A percentile compares a stretch with the other conserved stretches of the same genome.
Conservation (phyloP, 257 asterid genomes). For the Solanum tarapatanum region DNA sequence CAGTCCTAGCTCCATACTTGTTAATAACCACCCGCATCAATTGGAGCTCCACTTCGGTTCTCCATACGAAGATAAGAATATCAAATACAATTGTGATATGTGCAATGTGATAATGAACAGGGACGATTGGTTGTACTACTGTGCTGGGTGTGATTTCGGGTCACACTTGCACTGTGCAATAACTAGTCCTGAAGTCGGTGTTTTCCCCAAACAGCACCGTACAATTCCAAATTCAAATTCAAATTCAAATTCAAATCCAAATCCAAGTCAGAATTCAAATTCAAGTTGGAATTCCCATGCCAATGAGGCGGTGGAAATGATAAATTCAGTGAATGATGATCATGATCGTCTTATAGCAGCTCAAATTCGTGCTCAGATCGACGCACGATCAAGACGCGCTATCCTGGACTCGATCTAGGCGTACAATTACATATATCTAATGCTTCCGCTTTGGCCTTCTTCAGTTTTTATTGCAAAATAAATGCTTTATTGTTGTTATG, state of each 20-base stretch:
- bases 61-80: not conserved
- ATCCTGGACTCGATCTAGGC: not conserved
- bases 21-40: slow-evolving; percentile 8
- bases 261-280: not conserved
- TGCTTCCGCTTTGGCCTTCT: not conserved
- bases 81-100: not conserved
- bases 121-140: slow-evolving; percentile 12
- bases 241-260: not conserved
- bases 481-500: not conserved
- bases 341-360: not conserved
- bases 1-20: not conserved
- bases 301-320: not conserved
- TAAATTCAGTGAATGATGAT: not conserved
- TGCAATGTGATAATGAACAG: not conserved
- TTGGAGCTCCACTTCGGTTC: slow-evolving; percentile 5
- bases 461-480: not conserved
- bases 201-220: not conserved
- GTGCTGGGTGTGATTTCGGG: slow-evolving; percentile 15
- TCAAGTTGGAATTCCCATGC: not conserved
- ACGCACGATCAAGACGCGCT: not conserved
- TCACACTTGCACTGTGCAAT: slow-evolving; percentile 5
- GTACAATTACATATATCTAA: not conserved
- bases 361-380: not conserved
- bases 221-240: not conserved
- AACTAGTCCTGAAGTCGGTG: not conserved